These are phyloP conservation scores for Auriculariales sp. DNA, from an alignment of 768 basidiomycete species.

Conservation along the genomic window DNA sequence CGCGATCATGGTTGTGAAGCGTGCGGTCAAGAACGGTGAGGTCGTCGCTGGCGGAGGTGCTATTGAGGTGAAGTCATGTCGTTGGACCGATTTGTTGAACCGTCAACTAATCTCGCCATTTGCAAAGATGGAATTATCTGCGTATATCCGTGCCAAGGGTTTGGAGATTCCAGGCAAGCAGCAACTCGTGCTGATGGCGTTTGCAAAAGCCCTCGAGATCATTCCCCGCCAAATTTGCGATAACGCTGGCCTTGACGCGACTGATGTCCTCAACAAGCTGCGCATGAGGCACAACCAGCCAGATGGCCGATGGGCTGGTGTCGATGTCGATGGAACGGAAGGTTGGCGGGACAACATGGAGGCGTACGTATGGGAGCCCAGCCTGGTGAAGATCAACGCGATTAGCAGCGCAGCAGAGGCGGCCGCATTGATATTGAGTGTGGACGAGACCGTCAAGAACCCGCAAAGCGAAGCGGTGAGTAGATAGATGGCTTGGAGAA, in stretches of 20 bases:
- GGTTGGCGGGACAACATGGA: constrained; percentile 94
- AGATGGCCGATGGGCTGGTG: constrained; percentile 73
- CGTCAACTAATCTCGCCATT: constrained; percentile 6
- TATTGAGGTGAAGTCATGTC: constrained; percentile 90
- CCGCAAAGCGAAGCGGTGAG: constrained; percentile 87
- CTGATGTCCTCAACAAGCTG: constrained; percentile 92
- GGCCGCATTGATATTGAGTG: constrained; percentile 86
- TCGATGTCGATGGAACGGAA: constrained; percentile 80
- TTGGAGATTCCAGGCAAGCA: constrained; percentile 90
- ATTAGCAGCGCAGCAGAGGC: constrained; percentile 93
- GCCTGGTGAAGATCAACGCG: constrained; percentile 88
- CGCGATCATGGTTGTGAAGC: constrained; percentile 99
- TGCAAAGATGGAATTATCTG: constrained; percentile 86
- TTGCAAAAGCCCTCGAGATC: constrained; percentile 93
- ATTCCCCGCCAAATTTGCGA: constrained; percentile 98
- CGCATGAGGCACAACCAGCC: constrained; percentile 90
- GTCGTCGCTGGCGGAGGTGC: constrained; percentile 98
- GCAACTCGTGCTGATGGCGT: constrained; percentile 86
- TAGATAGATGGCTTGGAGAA: constrained; percentile 7
- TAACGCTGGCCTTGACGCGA: constrained; percentile 95
- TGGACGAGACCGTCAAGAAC: constrained; percentile 94
- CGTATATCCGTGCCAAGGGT: constrained; percentile 83
- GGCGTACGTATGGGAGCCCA: constrained; percentile 97
- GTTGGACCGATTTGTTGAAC: too few relatives aligned
- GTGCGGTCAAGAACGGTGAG: constrained; percentile 88